Evolutionary conservation across 2,329 filamentous ascomycete genomes (phyloP).

Genomic region (Diplodia corticola): DNA sequence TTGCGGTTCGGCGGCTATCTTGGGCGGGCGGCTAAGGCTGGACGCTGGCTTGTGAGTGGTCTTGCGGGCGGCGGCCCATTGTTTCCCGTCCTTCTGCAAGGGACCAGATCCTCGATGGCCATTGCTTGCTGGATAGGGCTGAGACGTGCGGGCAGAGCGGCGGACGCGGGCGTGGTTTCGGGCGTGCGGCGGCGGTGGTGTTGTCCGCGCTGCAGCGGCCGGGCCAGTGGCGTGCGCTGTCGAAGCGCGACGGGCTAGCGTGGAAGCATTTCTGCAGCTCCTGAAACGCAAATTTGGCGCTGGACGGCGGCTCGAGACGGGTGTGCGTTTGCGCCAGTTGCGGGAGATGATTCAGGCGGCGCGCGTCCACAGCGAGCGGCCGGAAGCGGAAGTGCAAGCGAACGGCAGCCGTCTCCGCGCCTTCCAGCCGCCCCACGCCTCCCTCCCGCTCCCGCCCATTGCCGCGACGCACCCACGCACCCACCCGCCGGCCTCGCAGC

Average conservation of each 20-base stretch:
- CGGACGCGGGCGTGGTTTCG: neutral
- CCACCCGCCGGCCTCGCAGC: neutral
- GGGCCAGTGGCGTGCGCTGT: slow-evolving; percentile 1
- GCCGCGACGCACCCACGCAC: neutral
- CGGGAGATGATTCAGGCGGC: slow-evolving; percentile 6
- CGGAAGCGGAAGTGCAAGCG: neutral
- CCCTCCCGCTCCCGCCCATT: slow-evolving; percentile 14
- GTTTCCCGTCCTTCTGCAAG: slow-evolving; percentile 15
- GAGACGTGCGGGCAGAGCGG: slow-evolving; percentile 7
- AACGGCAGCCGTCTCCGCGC: slow-evolving; percentile 4
- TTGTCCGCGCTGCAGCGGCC: neutral
- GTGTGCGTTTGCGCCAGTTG: neutral
- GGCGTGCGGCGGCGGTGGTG: neutral
- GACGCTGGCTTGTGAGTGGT: slow-evolving; percentile 6
- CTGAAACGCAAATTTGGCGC: slow-evolving; percentile 12
- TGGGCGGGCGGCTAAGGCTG: slow-evolving; percentile 15
- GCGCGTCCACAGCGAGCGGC: neutral
- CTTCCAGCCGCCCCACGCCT: neutral
- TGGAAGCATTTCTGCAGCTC: slow-evolving; percentile 5
- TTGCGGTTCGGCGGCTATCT: slow-evolving; percentile 16
- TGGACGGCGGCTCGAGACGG: neutral
- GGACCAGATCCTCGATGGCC: slow-evolving; percentile 2
- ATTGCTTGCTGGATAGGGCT: slow-evolving; percentile 13
- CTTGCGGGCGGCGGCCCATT: neutral
- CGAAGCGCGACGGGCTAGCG: slow-evolving; percentile 11